Evolutionary conservation across 192 early-diverging fungal species (phyloP), one percentile per base, ranked within the genome.

Genomic region (Coemansia sp.): DNA sequence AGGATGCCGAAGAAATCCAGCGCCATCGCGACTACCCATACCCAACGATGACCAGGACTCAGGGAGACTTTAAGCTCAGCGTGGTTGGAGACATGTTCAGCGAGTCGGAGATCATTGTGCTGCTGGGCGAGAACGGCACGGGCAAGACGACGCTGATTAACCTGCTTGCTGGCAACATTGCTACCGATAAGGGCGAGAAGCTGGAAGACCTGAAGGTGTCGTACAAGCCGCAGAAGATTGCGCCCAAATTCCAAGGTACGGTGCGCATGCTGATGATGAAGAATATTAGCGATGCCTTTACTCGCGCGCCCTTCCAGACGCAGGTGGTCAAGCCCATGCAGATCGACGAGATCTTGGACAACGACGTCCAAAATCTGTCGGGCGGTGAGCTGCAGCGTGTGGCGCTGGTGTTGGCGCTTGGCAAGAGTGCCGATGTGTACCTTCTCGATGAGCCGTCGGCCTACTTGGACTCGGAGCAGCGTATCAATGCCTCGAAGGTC

Each of bases 331-430:
- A 97, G 87, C 97, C 97, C 15, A 79, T 98, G 74, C 85, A 91
- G 64, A 95, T 97, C 70, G 97, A 98, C 33, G 88, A 86, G 75
- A 93, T 98, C 73, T 89, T 98, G 66, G 97, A 98, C 84, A 92
- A 97, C 75, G 88, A 92, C 49, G 93, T 96, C 24, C 72, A 74
- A 71, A 85, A 89, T 63, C 87, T 98, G 75, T 98, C 97, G 66
- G 97, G 96, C 85, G 96, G 96, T 91, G 96, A 98, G 89, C 89
- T 98, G 91, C 97, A 98, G 87, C 95, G 97, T 87, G 97, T 98
- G 39, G 96, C 97, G 65, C 92, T 98, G 73, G 92, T 94, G 29
- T 88, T 97, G 52, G 90, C 90, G 39, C 88, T 97, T 46, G 96
- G 97, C 74, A 78, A 86, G 70, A 92, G 92, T 5, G 97, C 97